Evolutionary conservation across 1,139 yeast genomes (phyloP).

Genomic region (Diutina scorzettiae): DNA sequence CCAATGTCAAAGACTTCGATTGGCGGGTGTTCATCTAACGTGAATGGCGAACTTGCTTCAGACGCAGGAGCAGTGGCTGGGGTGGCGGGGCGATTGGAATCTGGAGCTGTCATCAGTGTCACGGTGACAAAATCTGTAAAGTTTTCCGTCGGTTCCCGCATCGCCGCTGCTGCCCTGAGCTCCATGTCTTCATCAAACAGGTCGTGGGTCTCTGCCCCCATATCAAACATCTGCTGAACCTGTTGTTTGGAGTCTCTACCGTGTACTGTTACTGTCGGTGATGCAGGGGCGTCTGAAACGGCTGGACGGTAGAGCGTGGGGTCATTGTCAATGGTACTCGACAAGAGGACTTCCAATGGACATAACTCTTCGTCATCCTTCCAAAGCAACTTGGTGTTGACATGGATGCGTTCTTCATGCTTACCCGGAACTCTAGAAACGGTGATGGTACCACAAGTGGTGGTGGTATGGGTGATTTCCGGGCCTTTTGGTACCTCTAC

Average conservation of each 20-base stretch:
- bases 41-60: background rate
- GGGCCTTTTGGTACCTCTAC: background rate
- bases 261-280: slow-evolving; percentile 72
- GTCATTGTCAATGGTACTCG: slow-evolving; percentile 26
- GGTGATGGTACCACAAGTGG: slow-evolving; percentile 22
- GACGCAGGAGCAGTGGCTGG: background rate
- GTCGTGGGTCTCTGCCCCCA: slow-evolving; percentile 1
- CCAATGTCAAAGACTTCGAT: background rate
- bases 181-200: background rate
- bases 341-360: slow-evolving; percentile 55
- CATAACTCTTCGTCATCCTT: slow-evolving; percentile 30
- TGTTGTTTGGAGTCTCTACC: slow-evolving; percentile 19
- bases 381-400: slow-evolving; percentile 49
- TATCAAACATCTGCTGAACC: slow-evolving; percentile 51
- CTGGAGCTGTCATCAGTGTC: background rate
- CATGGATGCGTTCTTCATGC: slow-evolving; percentile 49
- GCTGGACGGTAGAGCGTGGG: slow-evolving; percentile 15
- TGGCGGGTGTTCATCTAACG: background rate
- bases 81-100: background rate
- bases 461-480: slow-evolving; percentile 11
- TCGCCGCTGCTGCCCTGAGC: background rate
- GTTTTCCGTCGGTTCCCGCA: background rate
- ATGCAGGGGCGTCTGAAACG: slow-evolving; percentile 21
- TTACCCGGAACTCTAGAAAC: slow-evolving; percentile 46
- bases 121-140: slow-evolving; percentile 3